Base-by-base conservation (phyloP, 495 filamentous ascomycete genomes). In the Podospora conica region DNA sequence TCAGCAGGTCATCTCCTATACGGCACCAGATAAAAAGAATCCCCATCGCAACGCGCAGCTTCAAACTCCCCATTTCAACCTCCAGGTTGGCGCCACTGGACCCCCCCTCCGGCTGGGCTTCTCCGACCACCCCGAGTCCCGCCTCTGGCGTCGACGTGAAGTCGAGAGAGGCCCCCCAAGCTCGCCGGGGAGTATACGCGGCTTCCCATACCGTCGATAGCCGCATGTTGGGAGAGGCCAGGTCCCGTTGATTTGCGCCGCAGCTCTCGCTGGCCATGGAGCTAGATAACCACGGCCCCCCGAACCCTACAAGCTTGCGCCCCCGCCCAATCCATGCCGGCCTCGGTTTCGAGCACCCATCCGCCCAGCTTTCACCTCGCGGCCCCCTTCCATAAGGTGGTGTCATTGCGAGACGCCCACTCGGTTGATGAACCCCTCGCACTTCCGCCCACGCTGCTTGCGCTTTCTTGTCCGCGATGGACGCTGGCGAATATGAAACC, bases 401-500 rank as follows among this genome's bases (percentile, higher is more conserved):
- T 65, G 28, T 55, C 60, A n/a, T 48, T 48, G 40, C 15, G 9
- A 8, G 40, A n/a, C 18, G 18, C 7, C 18, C 40, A 5, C 29
- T 59, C 29, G 73, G 71, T 74, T 68, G 64, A 71, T 73, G 69
- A 69, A 64, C 53, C 55, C 58, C 66, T 66, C 60, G 59, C 60
- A 18, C 27, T 61, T 60, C 53, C 63, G 31, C 55, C 59, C 55
- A 66, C 68, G 67, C 67, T 55, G 66, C 56, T 61, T 31, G 67
- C 67, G 65, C 29, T 62, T 58, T 61, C 65, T 28, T 61, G 65
- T 78, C 74, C 78, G 81, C 80, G 71, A 83, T 83, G 81, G 81
- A 83, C 73, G 76, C 79, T 73, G 80, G 80, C 55, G 80, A 82
- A 73, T 83, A 82, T 75, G 81, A 81, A 63, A 83, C 81, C 69